Conservation (phyloP, 2,329 filamentous ascomycete species). For the Diplocarpon rosae region DNA sequence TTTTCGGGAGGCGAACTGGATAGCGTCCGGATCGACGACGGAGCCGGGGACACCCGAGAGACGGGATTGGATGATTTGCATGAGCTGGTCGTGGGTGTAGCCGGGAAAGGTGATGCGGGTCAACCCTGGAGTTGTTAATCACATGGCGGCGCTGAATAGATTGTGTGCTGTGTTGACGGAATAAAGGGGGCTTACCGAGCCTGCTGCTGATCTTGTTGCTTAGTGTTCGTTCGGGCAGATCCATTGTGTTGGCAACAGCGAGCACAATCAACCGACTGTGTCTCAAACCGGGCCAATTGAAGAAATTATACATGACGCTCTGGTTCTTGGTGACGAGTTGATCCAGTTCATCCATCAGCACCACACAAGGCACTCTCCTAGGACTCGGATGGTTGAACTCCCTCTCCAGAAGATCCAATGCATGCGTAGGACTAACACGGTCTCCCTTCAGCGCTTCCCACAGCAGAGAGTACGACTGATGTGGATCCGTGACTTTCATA, state of each 20-base stretch:
- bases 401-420: slow-evolving; percentile 77
- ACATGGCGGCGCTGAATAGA: background rate
- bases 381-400: slow-evolving; percentile 91
- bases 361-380: slow-evolving; percentile 84
- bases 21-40: slow-evolving; percentile 83
- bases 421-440: slow-evolving; percentile 82
- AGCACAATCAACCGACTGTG: slow-evolving; percentile 92
- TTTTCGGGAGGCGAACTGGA: slow-evolving; percentile 93
- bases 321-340: slow-evolving; percentile 97
- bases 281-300: slow-evolving; percentile 92
- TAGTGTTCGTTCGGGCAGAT: slow-evolving; percentile 86
- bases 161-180: background rate
- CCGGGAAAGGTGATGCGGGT: slow-evolving; percentile 95
- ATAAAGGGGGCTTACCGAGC: slow-evolving; percentile 35
- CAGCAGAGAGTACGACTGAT: slow-evolving; percentile 87
- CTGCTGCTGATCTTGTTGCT: slow-evolving; percentile 98
- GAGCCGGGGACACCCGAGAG: slow-evolving; percentile 78
- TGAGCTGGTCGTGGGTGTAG: slow-evolving; percentile 93
- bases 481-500: slow-evolving; percentile 98
- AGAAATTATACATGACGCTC: slow-evolving; percentile 99
- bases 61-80: slow-evolving; percentile 94
- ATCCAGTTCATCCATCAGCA: slow-evolving; percentile 96
- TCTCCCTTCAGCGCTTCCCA: slow-evolving; percentile 96
- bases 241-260: slow-evolving; percentile 98
- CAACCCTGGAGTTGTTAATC: slow-evolving; percentile 39